Percentiles rank a stretch among this genome's conserved stretches.
These are phyloP conservation scores for Rhodomyrtus tomentosa DNA, from an alignment of 345 rosid genomes.

Conservation along the genomic window DNA sequence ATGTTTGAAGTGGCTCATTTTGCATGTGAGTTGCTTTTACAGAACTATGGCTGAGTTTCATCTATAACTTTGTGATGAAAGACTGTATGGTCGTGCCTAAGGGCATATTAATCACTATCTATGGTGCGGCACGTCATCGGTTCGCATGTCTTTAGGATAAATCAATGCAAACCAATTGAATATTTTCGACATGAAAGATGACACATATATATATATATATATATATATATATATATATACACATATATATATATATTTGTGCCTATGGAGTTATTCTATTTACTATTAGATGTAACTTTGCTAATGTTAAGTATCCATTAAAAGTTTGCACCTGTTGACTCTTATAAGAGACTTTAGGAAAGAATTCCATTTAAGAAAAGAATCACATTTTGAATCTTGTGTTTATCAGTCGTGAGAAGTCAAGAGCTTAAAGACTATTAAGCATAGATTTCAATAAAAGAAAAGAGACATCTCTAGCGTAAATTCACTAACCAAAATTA, in stretches of 20 bases:
- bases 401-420: neutral
- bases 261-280: neutral
- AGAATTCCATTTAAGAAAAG: neutral
- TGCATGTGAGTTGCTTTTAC: neutral
- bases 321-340: neutral
- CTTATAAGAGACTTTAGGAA: neutral
- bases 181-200: neutral
- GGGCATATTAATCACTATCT: neutral
- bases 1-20: neutral
- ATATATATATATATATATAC: neutral
- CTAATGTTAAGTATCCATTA: neutral
- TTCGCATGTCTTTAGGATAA: neutral
- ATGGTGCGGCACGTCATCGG: neutral
- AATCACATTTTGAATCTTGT: neutral
- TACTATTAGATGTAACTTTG: neutral
- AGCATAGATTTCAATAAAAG: neutral
- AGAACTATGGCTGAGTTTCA: neutral
- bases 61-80: neutral
- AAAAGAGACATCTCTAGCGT: neutral
- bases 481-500: neutral
- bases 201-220: neutral
- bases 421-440: neutral
- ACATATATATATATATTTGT: neutral
- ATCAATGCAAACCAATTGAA: neutral
- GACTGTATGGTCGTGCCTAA: neutral